phyloP scores from a whole-genome alignment of 2,329 filamentous ascomycete genomes.

The Fusarium sublunatum region DNA sequence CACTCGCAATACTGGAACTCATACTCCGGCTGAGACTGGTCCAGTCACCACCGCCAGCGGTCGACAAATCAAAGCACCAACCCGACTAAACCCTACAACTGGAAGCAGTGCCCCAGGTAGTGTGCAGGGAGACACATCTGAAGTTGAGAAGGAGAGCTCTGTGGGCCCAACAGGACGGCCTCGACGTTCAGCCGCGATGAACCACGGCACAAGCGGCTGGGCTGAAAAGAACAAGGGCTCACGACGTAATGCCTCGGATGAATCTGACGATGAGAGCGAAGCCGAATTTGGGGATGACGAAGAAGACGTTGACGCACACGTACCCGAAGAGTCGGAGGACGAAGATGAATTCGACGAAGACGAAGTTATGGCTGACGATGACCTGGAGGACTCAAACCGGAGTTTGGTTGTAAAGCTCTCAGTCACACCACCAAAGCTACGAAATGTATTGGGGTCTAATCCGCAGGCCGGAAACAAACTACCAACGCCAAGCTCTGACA shows the following conservation, averaged over 20 bases:
- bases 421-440: constrained; percentile 58
- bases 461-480: constrained; percentile 40
- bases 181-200: constrained; percentile 61
- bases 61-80: constrained; percentile 79
- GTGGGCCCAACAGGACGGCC: constrained; percentile 61
- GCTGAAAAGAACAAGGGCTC: constrained; percentile 49
- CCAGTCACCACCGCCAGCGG: constrained; percentile 83
- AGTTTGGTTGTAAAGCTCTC: constrained; percentile 82
- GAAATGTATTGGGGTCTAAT: constrained; percentile 45
- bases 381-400: constrained; percentile 60
- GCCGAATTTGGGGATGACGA: constrained; percentile 82
- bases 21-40: constrained; percentile 76
- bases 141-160: constrained; percentile 54
- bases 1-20: constrained; percentile 77
- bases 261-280: constrained; percentile 74
- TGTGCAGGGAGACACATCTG: constrained; percentile 58
- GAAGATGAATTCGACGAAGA: constrained; percentile 69
- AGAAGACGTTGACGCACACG: constrained; percentile 74
- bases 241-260: constrained; percentile 60
- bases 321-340: constrained; percentile 70
- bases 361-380: constrained; percentile 66
- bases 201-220: constrained; percentile 64
- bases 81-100: constrained; percentile 72
- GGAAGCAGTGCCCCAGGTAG: constrained; percentile 61
- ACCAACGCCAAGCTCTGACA: constrained; percentile 38